phyloP scores from a whole-genome alignment of 768 basidiomycete species.

The Favolaschia claudopus region DNA sequence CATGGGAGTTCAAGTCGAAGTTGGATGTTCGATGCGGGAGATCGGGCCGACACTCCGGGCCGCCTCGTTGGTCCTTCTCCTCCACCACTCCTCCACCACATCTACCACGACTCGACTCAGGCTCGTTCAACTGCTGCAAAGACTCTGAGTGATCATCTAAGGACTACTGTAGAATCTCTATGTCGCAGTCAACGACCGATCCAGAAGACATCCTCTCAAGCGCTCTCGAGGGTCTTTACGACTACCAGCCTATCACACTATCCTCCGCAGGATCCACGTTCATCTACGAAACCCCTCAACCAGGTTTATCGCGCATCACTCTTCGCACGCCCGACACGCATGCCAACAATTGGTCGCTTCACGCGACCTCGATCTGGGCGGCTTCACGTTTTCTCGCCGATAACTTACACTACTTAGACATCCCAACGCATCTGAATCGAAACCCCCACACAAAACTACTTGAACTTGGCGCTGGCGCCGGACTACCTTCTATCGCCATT shows the following conservation, averaged over 20 bases:
- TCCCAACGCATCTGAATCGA: constrained; percentile 35
- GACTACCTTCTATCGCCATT: constrained; percentile 75
- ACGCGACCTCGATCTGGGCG: constrained; percentile 81
- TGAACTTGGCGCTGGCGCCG: constrained; percentile 79
- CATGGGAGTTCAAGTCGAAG: too few relatives aligned
- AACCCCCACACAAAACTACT: constrained; percentile 46
- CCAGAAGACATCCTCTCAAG: constrained; percentile 75
- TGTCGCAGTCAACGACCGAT: too few relatives aligned
- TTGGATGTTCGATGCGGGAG: too few relatives aligned
- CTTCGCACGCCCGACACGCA: constrained; percentile 71
- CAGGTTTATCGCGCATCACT: constrained; percentile 41
- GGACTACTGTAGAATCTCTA: not conserved
- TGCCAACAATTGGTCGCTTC: constrained; percentile 75
- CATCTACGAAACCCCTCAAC: constrained; percentile 46
- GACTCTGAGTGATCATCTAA: not conserved
- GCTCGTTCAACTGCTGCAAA: not conserved
- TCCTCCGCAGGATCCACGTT: constrained; percentile 63
- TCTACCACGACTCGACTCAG: too few relatives aligned
- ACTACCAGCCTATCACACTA: constrained; percentile 64
- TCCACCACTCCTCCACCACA: too few relatives aligned
- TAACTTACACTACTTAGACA: constrained; percentile 57
- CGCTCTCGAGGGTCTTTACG: constrained; percentile 69
- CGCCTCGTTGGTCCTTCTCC: too few relatives aligned
- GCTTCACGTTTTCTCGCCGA: constrained; percentile 74
- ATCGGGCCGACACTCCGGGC: too few relatives aligned